Base-by-base conservation (phyloP, 176 grass and related monocot species). In the Cymbopogon citratus region DNA sequence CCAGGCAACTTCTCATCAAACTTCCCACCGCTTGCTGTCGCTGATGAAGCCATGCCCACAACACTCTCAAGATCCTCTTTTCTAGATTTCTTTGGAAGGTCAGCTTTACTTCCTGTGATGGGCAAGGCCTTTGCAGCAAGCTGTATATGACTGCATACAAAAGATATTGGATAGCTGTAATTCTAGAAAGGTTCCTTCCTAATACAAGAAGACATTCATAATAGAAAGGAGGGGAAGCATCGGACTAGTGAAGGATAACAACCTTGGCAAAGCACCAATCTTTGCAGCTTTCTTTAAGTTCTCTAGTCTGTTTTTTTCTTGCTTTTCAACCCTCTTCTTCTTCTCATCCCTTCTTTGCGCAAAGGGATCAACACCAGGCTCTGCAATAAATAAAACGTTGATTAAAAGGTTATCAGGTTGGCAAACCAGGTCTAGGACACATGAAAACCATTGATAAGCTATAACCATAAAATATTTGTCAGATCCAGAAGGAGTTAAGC, bases 251-350 rank as follows among this genome's bases (percentile, higher is more conserved):
- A 38, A 67, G 66, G 54, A 88, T 66, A 38, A 71, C 54, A 74
- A 99, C 96, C 96, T 99, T 82, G 96, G 92, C 40, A 99, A 83
- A 79, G 85, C 79, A 49, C 96, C 96, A 57, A 44, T 77, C 87
- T 99, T 99, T 28, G 93, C 89, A 83, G 92, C 89, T 88, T 71
- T 81, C 87, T 91, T 99, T n/a, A 99, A 87, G 63, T 99, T 99
- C 15, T 88, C 82, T 36, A 99, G 77, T 28, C 96, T 85, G 65
- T 95, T 93, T 31, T 95, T 93, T 64, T 99, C 97, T 90, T 92
- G 97, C 38, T 96, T 99, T 67, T 90, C 93, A 35, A 96, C 93
- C 31, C 64, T 80, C 57, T 91, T 81, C 83, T 95, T 99, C 83
- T 93, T 99, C 24, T 99, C 97, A 65, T 88, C 83, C 60, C 54